These are phyloP conservation scores for Pelargonium cotyledonis DNA, from an alignment of 441 rosid species.

Conservation along the genomic window DNA sequence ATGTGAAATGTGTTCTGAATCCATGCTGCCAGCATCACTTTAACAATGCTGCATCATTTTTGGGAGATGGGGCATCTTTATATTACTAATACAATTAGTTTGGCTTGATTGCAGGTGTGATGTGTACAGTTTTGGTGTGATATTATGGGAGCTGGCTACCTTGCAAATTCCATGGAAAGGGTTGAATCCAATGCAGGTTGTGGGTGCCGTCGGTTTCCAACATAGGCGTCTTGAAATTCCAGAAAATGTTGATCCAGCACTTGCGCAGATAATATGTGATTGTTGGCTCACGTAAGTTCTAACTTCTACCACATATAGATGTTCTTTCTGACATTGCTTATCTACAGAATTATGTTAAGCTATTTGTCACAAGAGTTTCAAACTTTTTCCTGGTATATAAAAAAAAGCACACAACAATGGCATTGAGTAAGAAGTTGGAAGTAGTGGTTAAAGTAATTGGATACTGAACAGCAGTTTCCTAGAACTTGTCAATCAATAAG, in stretches of 20 bases:
- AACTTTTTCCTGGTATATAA: neutral
- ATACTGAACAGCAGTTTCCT: neutral
- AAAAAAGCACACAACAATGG: neutral
- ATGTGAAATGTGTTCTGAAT: neutral
- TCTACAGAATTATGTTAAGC: neutral
- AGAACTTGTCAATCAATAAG: neutral
- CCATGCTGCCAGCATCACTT: neutral
- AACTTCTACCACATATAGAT: slow-evolving; percentile 2
- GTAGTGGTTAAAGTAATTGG: neutral
- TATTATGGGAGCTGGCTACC: slow-evolving; percentile 90
- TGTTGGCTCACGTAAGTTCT: slow-evolving; percentile 96
- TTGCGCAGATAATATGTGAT: slow-evolving; percentile 69
- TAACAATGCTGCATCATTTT: neutral
- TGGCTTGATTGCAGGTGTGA: slow-evolving; percentile 65
- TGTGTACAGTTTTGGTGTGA: slow-evolving; percentile 97
- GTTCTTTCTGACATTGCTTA: neutral
- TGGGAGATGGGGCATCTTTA: neutral
- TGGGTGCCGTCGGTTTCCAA: slow-evolving; percentile 98
- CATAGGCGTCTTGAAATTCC: slow-evolving; percentile 86
- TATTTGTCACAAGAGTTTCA: neutral
- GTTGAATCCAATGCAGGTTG: slow-evolving; percentile 97
- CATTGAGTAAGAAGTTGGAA: neutral
- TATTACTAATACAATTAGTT: slow-evolving; percentile 23
- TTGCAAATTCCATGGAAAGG: slow-evolving; percentile 84
- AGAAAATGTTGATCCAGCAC: slow-evolving; percentile 52